Conservation (phyloP, 2,329 filamentous ascomycete genomes). For the Lachnellula arida region DNA sequence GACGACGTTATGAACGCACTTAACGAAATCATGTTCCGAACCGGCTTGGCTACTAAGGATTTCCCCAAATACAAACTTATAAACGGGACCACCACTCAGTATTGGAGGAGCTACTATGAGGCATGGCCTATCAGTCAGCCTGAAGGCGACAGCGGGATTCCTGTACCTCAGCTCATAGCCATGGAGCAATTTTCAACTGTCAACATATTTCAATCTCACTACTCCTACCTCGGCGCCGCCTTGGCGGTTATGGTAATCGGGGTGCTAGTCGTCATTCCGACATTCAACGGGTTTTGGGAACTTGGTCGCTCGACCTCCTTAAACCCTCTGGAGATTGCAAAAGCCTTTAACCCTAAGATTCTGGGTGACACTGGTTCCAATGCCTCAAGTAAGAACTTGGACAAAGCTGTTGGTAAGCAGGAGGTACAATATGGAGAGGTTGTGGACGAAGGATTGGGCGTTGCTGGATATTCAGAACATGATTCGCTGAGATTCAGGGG, state of each 20-base stretch:
- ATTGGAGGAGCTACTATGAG: not conserved
- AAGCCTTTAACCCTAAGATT: constrained; percentile 22
- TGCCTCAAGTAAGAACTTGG: not conserved
- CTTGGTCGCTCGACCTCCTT: constrained; percentile 24
- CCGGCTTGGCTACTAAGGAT: not conserved
- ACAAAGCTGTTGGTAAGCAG: too few relatives aligned
- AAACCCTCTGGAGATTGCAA: constrained; percentile 27
- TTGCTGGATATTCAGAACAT: too few relatives aligned
- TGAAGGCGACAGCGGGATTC: constrained; percentile 1
- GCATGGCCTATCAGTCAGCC: too few relatives aligned
- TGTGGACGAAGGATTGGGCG: not conserved
- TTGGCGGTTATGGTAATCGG: constrained; percentile 5
- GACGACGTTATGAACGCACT: constrained; percentile 4
- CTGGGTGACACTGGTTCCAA: constrained; percentile 7
- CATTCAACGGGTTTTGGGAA: constrained; percentile 24
- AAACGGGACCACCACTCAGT: not conserved
- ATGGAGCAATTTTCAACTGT: not conserved
- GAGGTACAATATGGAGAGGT: constrained; percentile 3
- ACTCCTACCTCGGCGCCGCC: constrained; percentile 7
- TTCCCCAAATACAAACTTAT: not conserved
- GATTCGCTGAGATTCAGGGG: not conserved
- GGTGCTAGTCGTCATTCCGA: constrained; percentile 9
- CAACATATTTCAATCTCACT: constrained; percentile 10
- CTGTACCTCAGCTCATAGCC: constrained; percentile 2
- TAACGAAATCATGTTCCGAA: constrained; percentile 9